Evolutionary conservation across 768 basidiomycete genomes (phyloP), one percentile per base, ranked within the genome.

Genomic region (Suillus paluster): DNA sequence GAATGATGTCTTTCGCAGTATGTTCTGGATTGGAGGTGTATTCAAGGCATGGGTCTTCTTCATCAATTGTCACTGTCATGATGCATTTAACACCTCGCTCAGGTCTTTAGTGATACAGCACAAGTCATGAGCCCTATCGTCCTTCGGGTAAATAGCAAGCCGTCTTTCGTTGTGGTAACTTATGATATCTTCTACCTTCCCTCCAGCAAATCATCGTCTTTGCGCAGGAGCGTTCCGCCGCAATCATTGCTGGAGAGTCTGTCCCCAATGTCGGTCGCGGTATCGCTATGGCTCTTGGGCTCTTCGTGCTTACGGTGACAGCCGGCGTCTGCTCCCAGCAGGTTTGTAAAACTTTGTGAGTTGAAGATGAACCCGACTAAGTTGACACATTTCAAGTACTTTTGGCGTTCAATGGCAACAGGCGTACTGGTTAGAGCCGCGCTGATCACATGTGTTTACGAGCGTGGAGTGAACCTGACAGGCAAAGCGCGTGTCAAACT

Each of bases 401-500:
- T 92, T 78, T 87, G 86, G 81, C 79, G 86, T 44, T 85, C 86
- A 6, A 89, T 89, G 84, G 75, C 79, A 25, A 84, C 85, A 0
- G 91, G 92, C 27, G 82, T 89, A 5, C 76, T 91, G 27, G 82
- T 84, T 0, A 81, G 91, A 60, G 84, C 84, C 1, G 85, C 89
- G 10, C 78, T 94, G 30, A 90, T 90, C 53, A 82, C 83, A 46
- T 85, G 85, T 0, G 83, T 92, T 21, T 94, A 91, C 75, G 84
- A 87, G 66, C 86, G 90, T 55, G 84, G 85, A 4, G 81, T 92
- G 42, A 77, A 78, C 36, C 77, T 94, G 33, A 86, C 87, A 3
- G 86, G 86, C 5, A 88, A 86, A 71, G 83, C 88, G 14, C 80
- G 90, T 55, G 83, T 84, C n/a, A 79, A 79, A 34, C 79, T 89